These are phyloP conservation scores for Solanum corneliomulleri DNA, from an alignment of 257 asterid genomes.

Conservation along the genomic window DNA sequence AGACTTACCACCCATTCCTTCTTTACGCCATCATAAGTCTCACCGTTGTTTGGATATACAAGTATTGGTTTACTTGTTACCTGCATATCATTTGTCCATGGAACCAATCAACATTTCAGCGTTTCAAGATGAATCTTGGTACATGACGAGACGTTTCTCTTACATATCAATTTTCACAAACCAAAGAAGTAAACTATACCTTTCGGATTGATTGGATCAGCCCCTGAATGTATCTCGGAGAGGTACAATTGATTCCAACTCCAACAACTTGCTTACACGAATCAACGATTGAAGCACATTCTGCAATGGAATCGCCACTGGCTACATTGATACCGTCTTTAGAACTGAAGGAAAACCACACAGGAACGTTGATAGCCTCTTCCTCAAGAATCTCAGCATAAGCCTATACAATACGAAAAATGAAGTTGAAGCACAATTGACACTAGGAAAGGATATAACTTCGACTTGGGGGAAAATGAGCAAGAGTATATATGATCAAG, in stretches of 20 bases:
- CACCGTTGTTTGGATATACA: conserved; percentile 85
- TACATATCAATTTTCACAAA: neutral
- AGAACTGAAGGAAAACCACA: conserved; percentile 70
- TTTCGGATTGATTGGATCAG: conserved; percentile 44
- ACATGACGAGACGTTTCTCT: neutral
- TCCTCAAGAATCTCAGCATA: conserved; percentile 69
- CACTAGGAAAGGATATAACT: neutral
- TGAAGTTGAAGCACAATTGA: neutral
- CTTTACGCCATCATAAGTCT: conserved; percentile 52
- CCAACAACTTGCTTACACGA: conserved; percentile 40
- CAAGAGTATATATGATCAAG: neutral
- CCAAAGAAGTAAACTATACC: conserved; percentile 13
- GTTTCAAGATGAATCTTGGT: neutral
- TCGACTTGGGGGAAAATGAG: neutral
- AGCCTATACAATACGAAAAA: conserved; percentile 23
- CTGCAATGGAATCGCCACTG: conserved; percentile 51
- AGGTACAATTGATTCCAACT: conserved; percentile 76
- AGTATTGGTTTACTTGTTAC: conserved; percentile 61
- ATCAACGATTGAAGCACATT: conserved; percentile 54
- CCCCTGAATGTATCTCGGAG: conserved; percentile 59
- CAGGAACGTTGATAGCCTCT: conserved; percentile 35
- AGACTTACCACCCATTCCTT: conserved; percentile 78
- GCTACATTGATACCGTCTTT: conserved; percentile 52
- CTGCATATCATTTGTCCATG: conserved; percentile 15
- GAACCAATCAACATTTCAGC: neutral